These are phyloP conservation scores for Heliamphora pulchella DNA, from an alignment of 179 eudicot genomes.

Conservation along the genomic window DNA sequence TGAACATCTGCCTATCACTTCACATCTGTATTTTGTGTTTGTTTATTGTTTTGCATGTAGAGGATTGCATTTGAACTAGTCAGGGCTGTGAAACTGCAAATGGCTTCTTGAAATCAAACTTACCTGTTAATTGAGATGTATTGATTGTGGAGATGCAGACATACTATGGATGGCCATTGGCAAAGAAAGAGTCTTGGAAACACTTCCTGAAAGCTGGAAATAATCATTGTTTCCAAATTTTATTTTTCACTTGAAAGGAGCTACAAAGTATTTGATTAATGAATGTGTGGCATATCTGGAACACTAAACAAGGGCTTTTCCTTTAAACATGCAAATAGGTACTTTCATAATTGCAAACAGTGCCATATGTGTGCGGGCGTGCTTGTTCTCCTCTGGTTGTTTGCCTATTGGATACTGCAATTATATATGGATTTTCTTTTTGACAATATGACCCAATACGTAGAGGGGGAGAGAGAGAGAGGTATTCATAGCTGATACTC, in stretches of 20 bases:
- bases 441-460: too few species aligned
- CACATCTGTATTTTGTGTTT: neutral
- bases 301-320: too few species aligned
- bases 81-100: neutral
- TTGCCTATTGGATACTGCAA: neutral
- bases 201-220: neutral
- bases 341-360: too few species aligned
- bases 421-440: too few species aligned
- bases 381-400: too few species aligned
- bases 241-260: neutral
- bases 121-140: neutral
- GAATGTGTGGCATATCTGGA: too few species aligned
- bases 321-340: too few species aligned
- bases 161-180: neutral
- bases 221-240: neutral
- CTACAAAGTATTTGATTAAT: neutral
- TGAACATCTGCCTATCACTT: neutral
- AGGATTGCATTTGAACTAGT: neutral
- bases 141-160: neutral
- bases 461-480: too few species aligned
- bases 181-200: neutral
- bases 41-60: too few species aligned
- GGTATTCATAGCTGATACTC: too few species aligned
- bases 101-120: neutral
- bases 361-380: too few species aligned